Evolutionary conservation across 371 early-diverging fungal species (phyloP).

Genomic region (Mucor circinelloides): DNA sequence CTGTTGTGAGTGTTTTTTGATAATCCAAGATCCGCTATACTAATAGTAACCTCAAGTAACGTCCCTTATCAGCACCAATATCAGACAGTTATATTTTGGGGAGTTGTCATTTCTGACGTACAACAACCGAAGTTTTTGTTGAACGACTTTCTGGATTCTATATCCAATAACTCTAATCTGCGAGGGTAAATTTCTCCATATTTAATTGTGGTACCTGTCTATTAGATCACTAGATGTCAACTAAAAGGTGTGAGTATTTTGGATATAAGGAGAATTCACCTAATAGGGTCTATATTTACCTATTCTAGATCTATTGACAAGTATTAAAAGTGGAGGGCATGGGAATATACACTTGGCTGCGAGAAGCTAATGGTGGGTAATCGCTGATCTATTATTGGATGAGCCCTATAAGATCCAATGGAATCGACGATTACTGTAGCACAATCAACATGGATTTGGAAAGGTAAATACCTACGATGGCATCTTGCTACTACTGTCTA

Average conservation of each 20-base stretch:
- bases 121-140: background rate
- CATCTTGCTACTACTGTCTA: too few relatives aligned
- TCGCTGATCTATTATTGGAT: background rate
- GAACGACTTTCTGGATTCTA: constrained; percentile 3
- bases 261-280: constrained; percentile 8
- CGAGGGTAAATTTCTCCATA: background rate
- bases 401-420: background rate
- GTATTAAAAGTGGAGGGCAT: background rate
- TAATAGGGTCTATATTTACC: background rate
- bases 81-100: background rate
- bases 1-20: background rate
- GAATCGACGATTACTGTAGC: background rate
- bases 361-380: background rate
- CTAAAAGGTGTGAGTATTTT: background rate
- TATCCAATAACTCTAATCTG: background rate
- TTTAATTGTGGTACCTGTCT: background rate
- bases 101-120: constrained; percentile 4
- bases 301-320: background rate
- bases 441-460: background rate
- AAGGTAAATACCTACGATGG: background rate
- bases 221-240: background rate
- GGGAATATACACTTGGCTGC: background rate
- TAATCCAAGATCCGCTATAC: constrained; percentile 6
- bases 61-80: background rate
- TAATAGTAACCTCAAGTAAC: background rate